A percentile compares a stretch with the other conserved stretches of the same genome.
Conservation (phyloP, 352 stramenopile genomes). For the Pythium myriotylum region DNA sequence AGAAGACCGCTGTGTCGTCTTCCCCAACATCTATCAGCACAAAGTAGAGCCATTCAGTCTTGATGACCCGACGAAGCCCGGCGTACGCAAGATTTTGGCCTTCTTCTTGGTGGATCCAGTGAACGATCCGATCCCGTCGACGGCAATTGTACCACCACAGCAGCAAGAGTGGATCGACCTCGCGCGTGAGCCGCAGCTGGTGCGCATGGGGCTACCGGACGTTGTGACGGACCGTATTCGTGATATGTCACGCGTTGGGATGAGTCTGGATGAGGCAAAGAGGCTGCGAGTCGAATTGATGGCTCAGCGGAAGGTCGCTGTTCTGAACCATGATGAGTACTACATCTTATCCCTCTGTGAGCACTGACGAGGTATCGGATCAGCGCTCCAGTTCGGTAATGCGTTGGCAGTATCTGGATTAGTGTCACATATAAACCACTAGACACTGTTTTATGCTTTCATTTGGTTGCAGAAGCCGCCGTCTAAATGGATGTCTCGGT, state of each 20-base stretch:
- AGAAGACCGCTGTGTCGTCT: conserved; percentile 30
- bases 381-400: too few species aligned
- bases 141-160: conserved; percentile 30
- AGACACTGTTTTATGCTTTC: too few species aligned
- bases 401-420: too few species aligned
- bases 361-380: too few species aligned
- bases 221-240: not conserved
- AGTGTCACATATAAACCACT: too few species aligned
- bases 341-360: too few species aligned
- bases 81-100: conserved; percentile 36
- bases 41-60: conserved; percentile 32
- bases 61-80: conserved; percentile 21
- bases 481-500: too few species aligned
- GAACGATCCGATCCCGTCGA: conserved; percentile 24
- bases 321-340: too few species aligned
- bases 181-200: not conserved
- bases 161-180: conserved; percentile 30
- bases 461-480: too few species aligned
- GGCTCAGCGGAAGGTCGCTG: not conserved
- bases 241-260: not conserved
- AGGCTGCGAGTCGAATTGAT: conserved; percentile 4
- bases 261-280: conserved; percentile 18
- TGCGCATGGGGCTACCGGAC: not conserved
- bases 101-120: conserved; percentile 17
- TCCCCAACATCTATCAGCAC: conserved; percentile 37